These are phyloP conservation scores for Pythium folliculosum DNA, from an alignment of 352 stramenopile genomes.

Conservation along the genomic window DNA sequence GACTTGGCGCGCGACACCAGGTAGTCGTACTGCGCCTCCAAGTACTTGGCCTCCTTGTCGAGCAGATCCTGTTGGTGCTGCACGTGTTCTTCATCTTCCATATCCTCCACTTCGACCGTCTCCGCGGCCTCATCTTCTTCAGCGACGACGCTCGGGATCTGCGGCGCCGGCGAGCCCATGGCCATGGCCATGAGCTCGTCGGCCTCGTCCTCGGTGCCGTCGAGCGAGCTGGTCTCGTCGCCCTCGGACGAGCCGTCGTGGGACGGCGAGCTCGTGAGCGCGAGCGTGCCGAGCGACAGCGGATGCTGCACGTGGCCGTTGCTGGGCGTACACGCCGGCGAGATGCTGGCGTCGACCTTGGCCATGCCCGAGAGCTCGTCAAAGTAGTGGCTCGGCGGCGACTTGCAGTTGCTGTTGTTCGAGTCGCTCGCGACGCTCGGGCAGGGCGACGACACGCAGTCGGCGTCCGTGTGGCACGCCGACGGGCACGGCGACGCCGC, in stretches of 20 bases:
- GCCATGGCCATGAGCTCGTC: neutral
- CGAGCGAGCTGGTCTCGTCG: conserved; percentile 24
- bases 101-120: conserved; percentile 6
- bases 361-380: conserved; percentile 33
- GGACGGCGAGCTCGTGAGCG: conserved; percentile 30
- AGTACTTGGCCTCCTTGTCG: conserved; percentile 70
- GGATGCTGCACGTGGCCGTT: conserved; percentile 13
- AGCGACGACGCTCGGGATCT: conserved; percentile 11
- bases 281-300: conserved; percentile 21
- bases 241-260: conserved; percentile 39
- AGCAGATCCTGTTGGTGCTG: conserved; percentile 63
- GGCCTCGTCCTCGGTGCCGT: conserved; percentile 17
- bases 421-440: conserved; percentile 37
- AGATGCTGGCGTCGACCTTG: conserved; percentile 43
- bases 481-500: conserved; percentile 38
- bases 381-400: conserved; percentile 22
- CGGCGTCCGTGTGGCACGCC: conserved; percentile 45
- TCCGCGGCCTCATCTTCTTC: conserved; percentile 29
- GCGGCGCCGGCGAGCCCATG: neutral
- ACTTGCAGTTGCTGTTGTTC: conserved; percentile 13
- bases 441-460: conserved; percentile 51
- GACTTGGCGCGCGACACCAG: conserved; percentile 44
- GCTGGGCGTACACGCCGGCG: conserved; percentile 34
- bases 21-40: conserved; percentile 69
- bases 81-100: conserved; percentile 23